Conservation (phyloP, 108 stramenopile species). For the Nitzschia palea region DNA sequence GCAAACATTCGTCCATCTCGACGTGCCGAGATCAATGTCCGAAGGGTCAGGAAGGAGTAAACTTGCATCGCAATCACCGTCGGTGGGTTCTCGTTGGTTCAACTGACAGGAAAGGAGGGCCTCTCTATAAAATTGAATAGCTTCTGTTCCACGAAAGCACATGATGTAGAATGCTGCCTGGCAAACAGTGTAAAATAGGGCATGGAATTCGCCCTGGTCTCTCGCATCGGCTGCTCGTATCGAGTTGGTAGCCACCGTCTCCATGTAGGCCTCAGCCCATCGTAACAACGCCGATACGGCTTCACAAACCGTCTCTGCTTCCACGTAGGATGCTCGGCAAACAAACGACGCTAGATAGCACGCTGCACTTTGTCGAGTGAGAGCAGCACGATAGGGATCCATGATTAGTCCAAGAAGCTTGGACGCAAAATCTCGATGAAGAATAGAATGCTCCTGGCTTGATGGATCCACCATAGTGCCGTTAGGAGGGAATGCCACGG, state of each 20-base stretch:
- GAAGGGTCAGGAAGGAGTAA: conserved; percentile 34
- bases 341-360: conserved; percentile 97
- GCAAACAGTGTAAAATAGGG: conserved; percentile 91
- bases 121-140: conserved; percentile 55
- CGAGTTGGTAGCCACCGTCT: conserved; percentile 29
- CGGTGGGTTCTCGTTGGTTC: neutral
- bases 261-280: conserved; percentile 88
- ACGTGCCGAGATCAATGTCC: conserved; percentile 44
- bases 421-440: conserved; percentile 76
- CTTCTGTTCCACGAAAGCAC: conserved; percentile 92
- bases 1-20: conserved; percentile 70
- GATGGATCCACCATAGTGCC: neutral
- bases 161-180: conserved; percentile 97
- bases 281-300: conserved; percentile 73
- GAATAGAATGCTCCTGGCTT: conserved; percentile 33
- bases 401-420: conserved; percentile 72
- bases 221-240: conserved; percentile 48
- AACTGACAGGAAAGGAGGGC: conserved; percentile 26
- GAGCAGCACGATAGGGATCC: conserved; percentile 67
- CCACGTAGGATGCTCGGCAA: conserved; percentile 82
- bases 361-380: conserved; percentile 80
- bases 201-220: conserved; percentile 69
- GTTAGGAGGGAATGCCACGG: neutral
- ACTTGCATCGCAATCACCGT: neutral
- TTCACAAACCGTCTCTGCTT: conserved; percentile 77